Base-by-base conservation (phyloP, 2,329 filamentous ascomycete species). In the Calonectria henricotiae region DNA sequence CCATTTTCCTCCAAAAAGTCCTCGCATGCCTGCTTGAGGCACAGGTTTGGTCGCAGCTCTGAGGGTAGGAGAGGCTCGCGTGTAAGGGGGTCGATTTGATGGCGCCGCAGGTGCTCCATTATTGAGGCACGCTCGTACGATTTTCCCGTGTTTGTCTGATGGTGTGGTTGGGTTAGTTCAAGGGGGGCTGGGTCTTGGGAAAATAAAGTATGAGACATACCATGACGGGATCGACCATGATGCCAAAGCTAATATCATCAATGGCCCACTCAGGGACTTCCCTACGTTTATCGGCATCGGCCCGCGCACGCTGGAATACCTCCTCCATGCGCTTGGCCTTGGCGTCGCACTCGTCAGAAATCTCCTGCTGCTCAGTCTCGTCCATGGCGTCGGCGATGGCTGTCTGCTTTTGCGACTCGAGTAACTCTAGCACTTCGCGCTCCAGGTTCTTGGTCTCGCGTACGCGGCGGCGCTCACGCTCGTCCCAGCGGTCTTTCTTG, bases 121-220 rank as follows among this genome's bases (percentile, higher is more conserved):
- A 99, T 92, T 17, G 93, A 93, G 0, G 93, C 88, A 47, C 96
- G 89, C 81, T 98, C 96, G 80, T 98, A 99, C 1, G 93, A 96
- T 73, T 95, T 93, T 13, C 96, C 96, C 1, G 93, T 95, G 78
- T 93, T 95, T 1, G 94, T 96, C 91, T 86, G 82, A 75, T 70
- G 27, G 27, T 17, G 12, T 20, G 3, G 25, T 11, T 20, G 20
- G 20, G 76, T 11, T 30, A 30, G 27, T 30, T 30, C 27, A 25
- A n/a, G 11, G 15, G 1, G 7, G 4, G 13, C n/a, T 2, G 12
- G 20, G 51, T 7, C 27, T 30, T 7, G 27, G 27, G 7, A 30
- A 30, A 30, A 30, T 30, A 30, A 30, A 30, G 27, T 8, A 20
- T 20, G 23, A 30, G 4, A 80, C 86, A 80, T 77, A 89, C 88